These are phyloP conservation scores for Puccinia coronata DNA, from an alignment of 1,284 basidiomycete species.

Conservation along the genomic window DNA sequence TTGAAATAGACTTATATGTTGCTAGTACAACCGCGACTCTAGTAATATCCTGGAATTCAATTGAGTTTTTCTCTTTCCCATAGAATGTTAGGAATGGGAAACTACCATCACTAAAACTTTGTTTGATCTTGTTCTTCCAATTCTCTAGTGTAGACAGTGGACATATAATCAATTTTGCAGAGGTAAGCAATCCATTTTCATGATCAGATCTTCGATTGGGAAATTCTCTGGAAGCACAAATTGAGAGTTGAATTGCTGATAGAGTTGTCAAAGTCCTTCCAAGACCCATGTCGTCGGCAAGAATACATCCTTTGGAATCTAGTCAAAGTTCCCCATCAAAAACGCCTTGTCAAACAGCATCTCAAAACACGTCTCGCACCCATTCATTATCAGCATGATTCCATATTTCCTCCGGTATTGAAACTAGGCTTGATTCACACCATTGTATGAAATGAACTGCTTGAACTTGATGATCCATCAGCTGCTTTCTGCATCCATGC, in stretches of 20 bases:
- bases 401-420: neutral
- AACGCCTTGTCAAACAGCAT: neutral
- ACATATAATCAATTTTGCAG: constrained; percentile 3
- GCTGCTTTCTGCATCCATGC: neutral
- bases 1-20: neutral
- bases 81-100: neutral
- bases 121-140: constrained; percentile 1
- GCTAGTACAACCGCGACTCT: neutral
- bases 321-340: neutral
- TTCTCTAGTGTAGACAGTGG: neutral
- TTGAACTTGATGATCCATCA: neutral
- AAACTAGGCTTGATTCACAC: neutral
- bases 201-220: neutral
- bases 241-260: neutral
- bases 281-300: constrained; percentile 11
- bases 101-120: neutral
- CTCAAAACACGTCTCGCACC: neutral
- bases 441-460: neutral
- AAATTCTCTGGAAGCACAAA: neutral
- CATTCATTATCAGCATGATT: neutral
- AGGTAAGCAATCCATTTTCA: neutral
- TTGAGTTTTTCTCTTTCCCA: neutral
- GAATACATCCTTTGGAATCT: neutral
- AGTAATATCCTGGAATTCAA: neutral
- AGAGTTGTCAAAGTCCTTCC: constrained; percentile 7